Evolutionary conservation across 306 rosid genomes (phyloP), one percentile per base, ranked within the genome.

Genomic region (barrel medic (Medicago truncatula)): DNA sequence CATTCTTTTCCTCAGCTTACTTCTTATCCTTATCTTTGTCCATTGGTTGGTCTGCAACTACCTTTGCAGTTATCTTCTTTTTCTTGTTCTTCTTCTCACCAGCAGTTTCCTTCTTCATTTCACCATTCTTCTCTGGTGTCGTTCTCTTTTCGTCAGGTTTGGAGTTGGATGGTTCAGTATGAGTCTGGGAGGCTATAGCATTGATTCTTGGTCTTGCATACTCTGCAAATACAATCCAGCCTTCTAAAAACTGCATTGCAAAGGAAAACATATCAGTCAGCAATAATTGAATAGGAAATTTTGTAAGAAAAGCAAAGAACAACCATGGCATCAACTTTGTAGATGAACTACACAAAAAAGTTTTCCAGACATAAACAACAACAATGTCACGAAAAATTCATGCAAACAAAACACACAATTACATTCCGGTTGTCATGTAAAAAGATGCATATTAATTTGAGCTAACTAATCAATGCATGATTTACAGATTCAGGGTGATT

Each of bases 171-270:
- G 38, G 38, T 34, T 34, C 38, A 34, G 6, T 34, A 34, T 34
- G 38, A 5, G 7, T 34, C 38, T 34, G 38, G 7, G 38, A 34
- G 7, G 38, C 38, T 34, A 34, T 34, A 5, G 7, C 38, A 34
- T 34, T n/a, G 38, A 58, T 91, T 84, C 89, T 96, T 13, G 98
- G 97, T 75, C 86, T 89, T 18, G 99, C 99, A 54, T 96, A 96
- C 88, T 96, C 99, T 0, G 99, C 98, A 70, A 92, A 96, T 84
- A 96, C 90, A 59, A 96, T 97, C 99, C 99, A 96, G 59, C 99
- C 99, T 57, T 96, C 98, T 53, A 96, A 86, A 85, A 92, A 92
- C 99, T 96, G 81, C 17, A 80, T 17, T 36, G 57, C 76, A 76
- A 66, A 60, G 38, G 28, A 52, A 41, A 80, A 46, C 64, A 58